phyloP scores from a whole-genome alignment of 306 rosid genomes.

The Quercus agrifolia region DNA sequence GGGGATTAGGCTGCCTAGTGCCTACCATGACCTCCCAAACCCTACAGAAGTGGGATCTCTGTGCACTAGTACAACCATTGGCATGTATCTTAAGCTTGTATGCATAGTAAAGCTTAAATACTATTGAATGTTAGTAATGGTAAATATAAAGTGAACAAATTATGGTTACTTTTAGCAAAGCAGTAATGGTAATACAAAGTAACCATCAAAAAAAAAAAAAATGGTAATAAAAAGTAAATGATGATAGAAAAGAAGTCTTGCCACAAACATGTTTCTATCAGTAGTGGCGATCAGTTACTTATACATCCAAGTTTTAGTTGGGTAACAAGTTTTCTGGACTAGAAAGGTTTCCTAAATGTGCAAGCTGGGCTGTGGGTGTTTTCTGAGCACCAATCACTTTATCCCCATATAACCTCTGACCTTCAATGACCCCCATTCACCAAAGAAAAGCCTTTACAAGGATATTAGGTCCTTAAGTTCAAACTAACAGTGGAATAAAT shows the following conservation, averaged over 20 bases:
- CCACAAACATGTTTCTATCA: not conserved
- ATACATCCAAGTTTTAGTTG: not conserved
- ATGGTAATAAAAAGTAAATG: not conserved
- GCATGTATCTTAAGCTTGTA: not conserved
- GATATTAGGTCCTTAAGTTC: not conserved
- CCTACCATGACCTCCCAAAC: too few relatives aligned
- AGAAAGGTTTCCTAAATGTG: not conserved
- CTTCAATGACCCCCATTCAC: not conserved
- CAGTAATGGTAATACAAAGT: not conserved
- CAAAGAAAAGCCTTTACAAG: not conserved
- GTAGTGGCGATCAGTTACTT: not conserved
- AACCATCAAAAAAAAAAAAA: too few relatives aligned
- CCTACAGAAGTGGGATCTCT: too few relatives aligned
- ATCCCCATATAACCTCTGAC: not conserved
- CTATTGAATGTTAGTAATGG: not conserved
- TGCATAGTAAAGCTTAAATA: not conserved
- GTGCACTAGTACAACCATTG: not conserved
- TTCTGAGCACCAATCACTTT: not conserved
- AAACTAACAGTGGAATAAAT: not conserved
- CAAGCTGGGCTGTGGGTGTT: not conserved
- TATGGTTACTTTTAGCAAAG: not conserved
- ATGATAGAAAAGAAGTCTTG: not conserved
- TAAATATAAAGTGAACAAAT: not conserved
- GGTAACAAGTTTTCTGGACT: not conserved
- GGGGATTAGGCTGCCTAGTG: too few relatives aligned